These are phyloP conservation scores for Mortierella sp. DNA, from an alignment of 371 early-diverging fungal genomes.

Conservation along the genomic window DNA sequence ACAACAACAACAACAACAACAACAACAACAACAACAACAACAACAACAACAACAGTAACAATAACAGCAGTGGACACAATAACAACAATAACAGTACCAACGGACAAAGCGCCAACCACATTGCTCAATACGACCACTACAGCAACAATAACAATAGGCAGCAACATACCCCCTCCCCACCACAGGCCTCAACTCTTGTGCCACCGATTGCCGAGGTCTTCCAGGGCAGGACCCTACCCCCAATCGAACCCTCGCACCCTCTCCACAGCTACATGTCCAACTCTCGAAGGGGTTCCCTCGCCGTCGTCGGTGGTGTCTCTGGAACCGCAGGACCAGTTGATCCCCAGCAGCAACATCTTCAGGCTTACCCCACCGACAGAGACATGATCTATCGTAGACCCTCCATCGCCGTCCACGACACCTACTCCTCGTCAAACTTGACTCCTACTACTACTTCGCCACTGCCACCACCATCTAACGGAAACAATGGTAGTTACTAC, in stretches of 20 bases:
- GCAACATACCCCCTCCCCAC: conserved; percentile 20
- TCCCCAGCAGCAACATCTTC: conserved; percentile 8
- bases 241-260: conserved; percentile 54
- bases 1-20: neutral
- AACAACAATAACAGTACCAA: neutral
- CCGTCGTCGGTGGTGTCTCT: neutral
- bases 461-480: neutral
- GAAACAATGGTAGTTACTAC: neutral
- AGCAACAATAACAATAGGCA: conserved; percentile 3
- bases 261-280: conserved; percentile 50
- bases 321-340: conserved; percentile 25
- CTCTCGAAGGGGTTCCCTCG: conserved; percentile 45
- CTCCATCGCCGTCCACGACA: conserved; percentile 20
- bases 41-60: neutral
- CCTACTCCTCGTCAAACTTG: neutral
- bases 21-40: neutral
- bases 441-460: neutral
- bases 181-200: conserved; percentile 16
- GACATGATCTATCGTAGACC: conserved; percentile 13
- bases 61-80: neutral
- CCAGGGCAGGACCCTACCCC: conserved; percentile 46
- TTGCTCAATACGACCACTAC: neutral
- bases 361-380: neutral
- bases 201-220: conserved; percentile 43
- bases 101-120: neutral